Conservation (phyloP, 2,329 filamentous ascomycete genomes). For the Phialophora expanda region DNA sequence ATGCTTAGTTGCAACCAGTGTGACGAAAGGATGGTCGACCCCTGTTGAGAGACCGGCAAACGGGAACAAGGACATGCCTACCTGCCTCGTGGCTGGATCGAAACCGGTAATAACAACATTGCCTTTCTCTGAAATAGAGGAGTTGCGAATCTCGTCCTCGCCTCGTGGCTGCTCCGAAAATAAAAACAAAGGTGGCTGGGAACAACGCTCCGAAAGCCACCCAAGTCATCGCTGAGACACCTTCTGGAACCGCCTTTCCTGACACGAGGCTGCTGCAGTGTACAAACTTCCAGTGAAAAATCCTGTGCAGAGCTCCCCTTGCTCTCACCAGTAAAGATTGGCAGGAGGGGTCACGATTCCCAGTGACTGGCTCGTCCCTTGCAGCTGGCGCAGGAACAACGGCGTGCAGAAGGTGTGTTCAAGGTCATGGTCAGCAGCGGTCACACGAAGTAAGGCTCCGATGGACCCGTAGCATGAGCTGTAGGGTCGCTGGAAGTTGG, state of each 20-base stretch:
- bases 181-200: conserved; percentile 13
- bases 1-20: background rate
- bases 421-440: background rate
- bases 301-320: background rate
- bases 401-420: background rate
- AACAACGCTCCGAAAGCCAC: conserved; percentile 14
- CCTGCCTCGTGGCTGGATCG: conserved; percentile 11
- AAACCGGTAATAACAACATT: background rate
- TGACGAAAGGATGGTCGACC: background rate
- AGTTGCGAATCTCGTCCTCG: background rate
- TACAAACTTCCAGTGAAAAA: background rate
- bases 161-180: background rate
- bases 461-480: background rate
- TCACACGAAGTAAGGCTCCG: background rate
- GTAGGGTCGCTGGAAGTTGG: background rate
- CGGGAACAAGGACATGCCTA: background rate
- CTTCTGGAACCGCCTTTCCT: conserved; percentile 5
- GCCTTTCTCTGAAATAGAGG: background rate
- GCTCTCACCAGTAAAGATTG: conserved; percentile 3
- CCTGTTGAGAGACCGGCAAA: background rate
- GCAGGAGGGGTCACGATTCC: background rate
- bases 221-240: conserved; percentile 2
- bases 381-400: conserved; percentile 18
- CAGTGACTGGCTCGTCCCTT: conserved; percentile 4
- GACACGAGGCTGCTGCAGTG: conserved; percentile 10